Conservation (phyloP, 192 early-diverging fungal genomes). For the Geranomyces michiganensis region DNA sequence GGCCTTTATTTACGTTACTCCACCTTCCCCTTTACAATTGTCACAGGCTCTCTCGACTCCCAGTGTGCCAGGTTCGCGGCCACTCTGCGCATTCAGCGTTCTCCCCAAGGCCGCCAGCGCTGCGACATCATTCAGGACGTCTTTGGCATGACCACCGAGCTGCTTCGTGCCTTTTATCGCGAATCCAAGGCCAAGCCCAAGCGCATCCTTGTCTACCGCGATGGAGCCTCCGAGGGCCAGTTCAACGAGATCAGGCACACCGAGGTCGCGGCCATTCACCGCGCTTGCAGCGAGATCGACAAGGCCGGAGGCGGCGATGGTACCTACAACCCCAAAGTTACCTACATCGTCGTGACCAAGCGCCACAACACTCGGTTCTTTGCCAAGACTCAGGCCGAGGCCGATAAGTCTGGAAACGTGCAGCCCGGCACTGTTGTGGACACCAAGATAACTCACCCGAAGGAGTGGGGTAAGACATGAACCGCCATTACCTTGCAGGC, state of each 20-base stretch:
- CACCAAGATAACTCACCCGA: slow-evolving; percentile 70
- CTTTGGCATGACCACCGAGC: slow-evolving; percentile 43
- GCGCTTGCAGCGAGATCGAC: slow-evolving; percentile 41
- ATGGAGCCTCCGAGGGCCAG: slow-evolving; percentile 67
- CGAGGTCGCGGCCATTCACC: slow-evolving; percentile 52
- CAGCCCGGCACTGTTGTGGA: slow-evolving; percentile 84
- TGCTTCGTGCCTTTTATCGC: slow-evolving; percentile 32
- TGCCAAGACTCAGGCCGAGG: slow-evolving; percentile 58
- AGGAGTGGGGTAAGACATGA: slow-evolving; percentile 66
- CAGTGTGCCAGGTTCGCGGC: slow-evolving; percentile 43
- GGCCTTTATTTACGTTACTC: no score
- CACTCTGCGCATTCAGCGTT: slow-evolving; percentile 46
- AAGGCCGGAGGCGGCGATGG: slow-evolving; percentile 18
- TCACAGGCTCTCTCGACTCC: slow-evolving; percentile 19
- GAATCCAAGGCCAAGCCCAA: slow-evolving; percentile 44
- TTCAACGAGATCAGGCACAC: slow-evolving; percentile 53
- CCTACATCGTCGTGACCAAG: slow-evolving; percentile 60
- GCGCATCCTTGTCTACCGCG: slow-evolving; percentile 61
- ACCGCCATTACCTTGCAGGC: neutral
- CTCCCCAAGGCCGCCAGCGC: slow-evolving; percentile 50
- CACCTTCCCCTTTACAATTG: neutral
- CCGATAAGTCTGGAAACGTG: slow-evolving; percentile 78
- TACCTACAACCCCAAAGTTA: slow-evolving; percentile 38
- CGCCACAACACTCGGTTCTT: slow-evolving; percentile 70
- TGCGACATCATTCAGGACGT: slow-evolving; percentile 52